These are phyloP conservation scores for Acacia crassicarpa DNA, from an alignment of 306 rosid species.

Conservation along the genomic window DNA sequence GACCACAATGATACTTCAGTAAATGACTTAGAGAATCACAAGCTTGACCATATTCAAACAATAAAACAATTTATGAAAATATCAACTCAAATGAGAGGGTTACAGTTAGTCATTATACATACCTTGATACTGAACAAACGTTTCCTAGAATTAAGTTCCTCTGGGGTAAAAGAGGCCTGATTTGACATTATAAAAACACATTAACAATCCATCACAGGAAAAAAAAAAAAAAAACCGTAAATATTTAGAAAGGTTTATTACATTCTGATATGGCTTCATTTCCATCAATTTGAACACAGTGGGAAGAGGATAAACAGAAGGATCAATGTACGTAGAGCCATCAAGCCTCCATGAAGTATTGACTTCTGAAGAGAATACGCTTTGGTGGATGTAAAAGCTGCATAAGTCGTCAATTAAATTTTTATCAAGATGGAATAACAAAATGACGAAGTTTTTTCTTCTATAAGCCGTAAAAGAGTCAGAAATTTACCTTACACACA, in stretches of 20 bases:
- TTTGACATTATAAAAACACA: slow-evolving; percentile 4
- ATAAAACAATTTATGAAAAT: not conserved
- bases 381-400: slow-evolving; percentile 70
- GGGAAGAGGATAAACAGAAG: slow-evolving; percentile 64
- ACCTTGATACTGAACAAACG: slow-evolving; percentile 60
- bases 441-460: not conserved
- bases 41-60: not conserved
- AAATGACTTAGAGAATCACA: not conserved
- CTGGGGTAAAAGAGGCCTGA: slow-evolving; percentile 86
- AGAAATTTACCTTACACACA: slow-evolving; percentile 59
- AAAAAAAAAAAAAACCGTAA: slow-evolving; percentile 6
- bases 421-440: not conserved
- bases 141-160: slow-evolving; percentile 73
- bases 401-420: not conserved
- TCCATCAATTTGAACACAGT: slow-evolving; percentile 59
- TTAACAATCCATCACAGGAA: not conserved
- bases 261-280: slow-evolving; percentile 63
- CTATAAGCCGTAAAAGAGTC: no score
- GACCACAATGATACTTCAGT: not conserved
- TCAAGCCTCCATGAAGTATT: slow-evolving; percentile 67
- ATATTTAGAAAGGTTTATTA: not conserved
- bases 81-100: not conserved
- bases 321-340: slow-evolving; percentile 44
- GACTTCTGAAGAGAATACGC: slow-evolving; percentile 46
- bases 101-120: slow-evolving; percentile 17